phyloP scores from a whole-genome alignment of 208 protist genomes.

The Leishmania major region DNA sequence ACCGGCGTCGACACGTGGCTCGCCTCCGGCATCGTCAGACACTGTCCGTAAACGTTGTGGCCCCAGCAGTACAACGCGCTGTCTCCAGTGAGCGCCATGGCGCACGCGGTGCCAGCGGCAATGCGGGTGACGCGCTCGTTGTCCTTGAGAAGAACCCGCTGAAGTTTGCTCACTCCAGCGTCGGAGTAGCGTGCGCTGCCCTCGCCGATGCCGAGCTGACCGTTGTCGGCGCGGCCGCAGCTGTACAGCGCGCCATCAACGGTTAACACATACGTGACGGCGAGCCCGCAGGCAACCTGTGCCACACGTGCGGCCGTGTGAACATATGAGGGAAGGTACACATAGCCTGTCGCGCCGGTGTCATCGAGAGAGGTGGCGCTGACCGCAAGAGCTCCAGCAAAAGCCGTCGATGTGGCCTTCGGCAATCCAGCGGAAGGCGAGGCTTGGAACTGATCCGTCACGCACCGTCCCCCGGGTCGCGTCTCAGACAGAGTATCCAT shows the following conservation, averaged over 20 bases:
- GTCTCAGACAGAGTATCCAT: not conserved
- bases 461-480: not conserved
- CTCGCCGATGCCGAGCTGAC: constrained; percentile 56
- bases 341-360: not conserved
- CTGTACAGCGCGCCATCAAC: constrained; percentile 61
- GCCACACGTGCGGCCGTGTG: constrained; percentile 40
- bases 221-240: constrained; percentile 63
- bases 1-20: constrained; percentile 33
- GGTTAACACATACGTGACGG: constrained; percentile 64
- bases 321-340: constrained; percentile 27
- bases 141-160: constrained; percentile 33
- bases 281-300: constrained; percentile 65
- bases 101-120: constrained; percentile 46
- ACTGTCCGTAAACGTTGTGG: constrained; percentile 78
- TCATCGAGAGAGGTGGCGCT: not conserved
- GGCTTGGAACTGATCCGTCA: not conserved
- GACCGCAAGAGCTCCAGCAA: not conserved
- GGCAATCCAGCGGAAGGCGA: not conserved
- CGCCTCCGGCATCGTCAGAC: constrained; percentile 32
- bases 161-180: constrained; percentile 23
- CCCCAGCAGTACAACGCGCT: constrained; percentile 70
- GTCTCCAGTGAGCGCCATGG: constrained; percentile 40
- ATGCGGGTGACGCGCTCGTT: constrained; percentile 45
- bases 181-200: constrained; percentile 18
- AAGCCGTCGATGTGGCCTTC: not conserved